A percentile compares a stretch with the other conserved stretches of the same genome.
Conservation (phyloP, 345 rosid species). For the Kandelia obovata region DNA sequence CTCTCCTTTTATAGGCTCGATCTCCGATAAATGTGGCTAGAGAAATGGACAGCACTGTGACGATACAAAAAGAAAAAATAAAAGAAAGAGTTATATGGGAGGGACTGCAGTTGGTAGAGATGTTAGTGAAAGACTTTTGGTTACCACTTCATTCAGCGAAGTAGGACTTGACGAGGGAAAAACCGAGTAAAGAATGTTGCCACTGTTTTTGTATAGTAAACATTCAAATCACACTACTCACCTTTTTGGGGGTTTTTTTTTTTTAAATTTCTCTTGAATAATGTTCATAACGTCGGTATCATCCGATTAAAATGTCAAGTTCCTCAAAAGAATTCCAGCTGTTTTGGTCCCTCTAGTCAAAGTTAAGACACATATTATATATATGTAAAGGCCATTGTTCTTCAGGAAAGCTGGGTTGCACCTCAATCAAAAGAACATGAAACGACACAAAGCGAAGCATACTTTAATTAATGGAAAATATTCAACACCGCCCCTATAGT, state of each 20-base stretch:
- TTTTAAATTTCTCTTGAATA: neutral
- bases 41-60: conserved; percentile 3
- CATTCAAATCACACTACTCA: too few relatives aligned
- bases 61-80: neutral
- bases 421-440: conserved; percentile 16
- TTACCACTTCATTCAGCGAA: conserved; percentile 20
- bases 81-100: conserved; percentile 19
- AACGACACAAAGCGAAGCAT: conserved; percentile 9
- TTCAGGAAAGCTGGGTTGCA: conserved; percentile 12
- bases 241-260: neutral
- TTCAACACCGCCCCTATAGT: neutral
- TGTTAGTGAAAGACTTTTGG: conserved; percentile 29
- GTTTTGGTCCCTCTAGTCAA: conserved; percentile 28
- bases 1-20: conserved; percentile 28
- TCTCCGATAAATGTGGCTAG: conserved; percentile 23
- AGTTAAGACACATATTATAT: neutral
- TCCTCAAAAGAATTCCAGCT: conserved; percentile 2
- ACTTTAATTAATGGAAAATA: conserved; percentile 25
- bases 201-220: neutral
- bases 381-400: conserved; percentile 2
- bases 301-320: too few relatives aligned
- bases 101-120: conserved; percentile 7
- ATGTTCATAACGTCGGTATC: too few relatives aligned
- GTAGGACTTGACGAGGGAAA: neutral
- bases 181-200: neutral